Conservation (phyloP, 805 yeast genomes). For the Nakazawaea populi region DNA sequence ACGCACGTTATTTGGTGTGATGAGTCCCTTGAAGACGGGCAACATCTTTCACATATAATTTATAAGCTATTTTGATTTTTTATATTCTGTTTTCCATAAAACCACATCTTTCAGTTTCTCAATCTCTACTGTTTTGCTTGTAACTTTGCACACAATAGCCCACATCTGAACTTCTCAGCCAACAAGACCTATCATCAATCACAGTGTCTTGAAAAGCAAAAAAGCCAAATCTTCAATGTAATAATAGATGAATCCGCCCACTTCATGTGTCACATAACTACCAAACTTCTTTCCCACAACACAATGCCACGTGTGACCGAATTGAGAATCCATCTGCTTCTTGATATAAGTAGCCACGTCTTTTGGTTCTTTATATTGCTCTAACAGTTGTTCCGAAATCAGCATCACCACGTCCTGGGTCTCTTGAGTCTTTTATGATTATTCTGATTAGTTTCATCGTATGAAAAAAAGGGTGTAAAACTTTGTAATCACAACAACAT, state of each 20-base stretch:
- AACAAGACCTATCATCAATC: slow-evolving; percentile 9
- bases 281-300: slow-evolving; percentile 79
- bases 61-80: too few relatives aligned
- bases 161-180: too few relatives aligned
- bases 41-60: slow-evolving; percentile 15
- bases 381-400: slow-evolving; percentile 38
- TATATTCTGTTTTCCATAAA: background rate
- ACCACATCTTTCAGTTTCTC: too few relatives aligned
- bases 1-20: background rate
- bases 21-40: slow-evolving; percentile 18
- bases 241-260: slow-evolving; percentile 65
- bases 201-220: slow-evolving; percentile 64
- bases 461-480: background rate
- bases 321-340: slow-evolving; percentile 54
- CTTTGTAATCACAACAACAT: background rate
- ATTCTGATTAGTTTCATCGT: background rate
- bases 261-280: slow-evolving; percentile 70
- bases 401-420: slow-evolving; percentile 44
- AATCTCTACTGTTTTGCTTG: background rate
- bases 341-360: slow-evolving; percentile 65
- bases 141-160: background rate
- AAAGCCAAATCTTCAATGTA: slow-evolving; percentile 67
- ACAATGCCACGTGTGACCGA: slow-evolving; percentile 77
- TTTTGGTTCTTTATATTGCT: slow-evolving; percentile 39
- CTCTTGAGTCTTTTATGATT: slow-evolving; percentile 35